These are phyloP conservation scores for Aspergillus transmontanensis DNA, from an alignment of 2,329 filamentous ascomycete genomes.

Conservation along the genomic window DNA sequence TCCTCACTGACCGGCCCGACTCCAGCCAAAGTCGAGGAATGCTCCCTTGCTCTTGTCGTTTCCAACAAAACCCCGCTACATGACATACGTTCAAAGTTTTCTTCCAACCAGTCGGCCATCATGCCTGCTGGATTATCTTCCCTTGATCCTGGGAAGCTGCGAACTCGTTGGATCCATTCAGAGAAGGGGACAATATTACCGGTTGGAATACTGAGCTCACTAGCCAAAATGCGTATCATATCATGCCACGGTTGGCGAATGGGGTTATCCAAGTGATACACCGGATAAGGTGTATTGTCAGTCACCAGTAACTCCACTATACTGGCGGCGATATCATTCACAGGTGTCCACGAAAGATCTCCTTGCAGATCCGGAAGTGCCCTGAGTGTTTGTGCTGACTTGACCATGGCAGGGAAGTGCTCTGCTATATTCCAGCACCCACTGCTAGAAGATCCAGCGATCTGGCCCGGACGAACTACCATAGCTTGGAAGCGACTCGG, in stretches of 20 bases:
- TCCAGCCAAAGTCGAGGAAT: constrained; percentile 32
- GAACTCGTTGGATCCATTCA: constrained; percentile 45
- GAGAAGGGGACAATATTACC: constrained; percentile 41
- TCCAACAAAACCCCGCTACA: constrained; percentile 49
- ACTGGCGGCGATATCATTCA: constrained; percentile 43
- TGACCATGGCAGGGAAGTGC: constrained; percentile 55
- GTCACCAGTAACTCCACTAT: constrained; percentile 36
- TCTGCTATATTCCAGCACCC: constrained; percentile 60
- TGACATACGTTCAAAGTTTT: constrained; percentile 47
- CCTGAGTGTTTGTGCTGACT: constrained; percentile 51
- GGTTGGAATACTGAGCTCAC: constrained; percentile 34
- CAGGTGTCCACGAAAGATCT: constrained; percentile 49
- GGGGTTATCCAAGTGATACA: constrained; percentile 53
- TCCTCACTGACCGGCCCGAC: constrained; percentile 11
- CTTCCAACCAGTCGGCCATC: constrained; percentile 35
- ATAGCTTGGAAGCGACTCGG: constrained; percentile 47
- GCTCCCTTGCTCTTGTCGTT: constrained; percentile 34
- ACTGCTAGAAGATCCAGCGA: constrained; percentile 52
- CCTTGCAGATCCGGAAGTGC: constrained; percentile 48
- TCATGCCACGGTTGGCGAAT: constrained; percentile 45
- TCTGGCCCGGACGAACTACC: constrained; percentile 54
- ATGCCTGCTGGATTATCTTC: constrained; percentile 33
- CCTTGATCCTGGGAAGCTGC: constrained; percentile 19
- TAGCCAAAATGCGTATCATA: constrained; percentile 38
- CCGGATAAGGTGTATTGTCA: constrained; percentile 24